Conservation (phyloP, 257 asterid species). For the Anisodus tanguticus region DNA sequence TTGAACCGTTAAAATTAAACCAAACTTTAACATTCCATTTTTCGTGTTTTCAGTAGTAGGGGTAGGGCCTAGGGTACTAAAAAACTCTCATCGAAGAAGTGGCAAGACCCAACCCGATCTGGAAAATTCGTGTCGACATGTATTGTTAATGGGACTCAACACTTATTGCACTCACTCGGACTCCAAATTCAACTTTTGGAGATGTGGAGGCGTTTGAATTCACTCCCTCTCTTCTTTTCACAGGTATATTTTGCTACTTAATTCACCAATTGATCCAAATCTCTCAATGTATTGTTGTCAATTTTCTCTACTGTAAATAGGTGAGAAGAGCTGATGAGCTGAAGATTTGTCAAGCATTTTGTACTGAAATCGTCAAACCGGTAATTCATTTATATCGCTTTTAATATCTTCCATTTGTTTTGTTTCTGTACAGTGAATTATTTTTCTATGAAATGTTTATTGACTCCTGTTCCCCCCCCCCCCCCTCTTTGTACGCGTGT, state of each 20-base stretch:
- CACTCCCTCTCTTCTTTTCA: slow-evolving; percentile 54
- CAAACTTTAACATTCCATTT: too few relatives aligned
- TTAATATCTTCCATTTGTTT: neutral
- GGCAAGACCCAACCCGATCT: too few relatives aligned
- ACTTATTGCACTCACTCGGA: too few relatives aligned
- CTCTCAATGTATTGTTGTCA: neutral
- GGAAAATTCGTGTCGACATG: too few relatives aligned
- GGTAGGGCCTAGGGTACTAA: too few relatives aligned
- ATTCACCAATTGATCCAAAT: neutral
- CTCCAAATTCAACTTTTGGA: neutral
- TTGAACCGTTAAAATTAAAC: too few relatives aligned
- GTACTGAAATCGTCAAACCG: slow-evolving; percentile 58
- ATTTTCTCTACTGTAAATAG: slow-evolving; percentile 2
- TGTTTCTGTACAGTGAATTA: neutral
- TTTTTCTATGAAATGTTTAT: neutral
- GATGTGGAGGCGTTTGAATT: slow-evolving; percentile 80
- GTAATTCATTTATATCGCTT: slow-evolving; percentile 23
- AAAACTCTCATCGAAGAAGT: too few relatives aligned
- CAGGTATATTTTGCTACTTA: slow-evolving; percentile 46
- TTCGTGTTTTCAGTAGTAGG: too few relatives aligned
- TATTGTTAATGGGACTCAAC: too few relatives aligned
- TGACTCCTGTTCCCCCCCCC: neutral
- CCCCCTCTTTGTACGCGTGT: slow-evolving; percentile 41
- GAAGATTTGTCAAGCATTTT: slow-evolving; percentile 47
- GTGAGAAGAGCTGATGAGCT: slow-evolving; percentile 54